Evolutionary conservation across 768 basidiomycete genomes (phyloP).

Genomic region (Ramaria sp.): DNA sequence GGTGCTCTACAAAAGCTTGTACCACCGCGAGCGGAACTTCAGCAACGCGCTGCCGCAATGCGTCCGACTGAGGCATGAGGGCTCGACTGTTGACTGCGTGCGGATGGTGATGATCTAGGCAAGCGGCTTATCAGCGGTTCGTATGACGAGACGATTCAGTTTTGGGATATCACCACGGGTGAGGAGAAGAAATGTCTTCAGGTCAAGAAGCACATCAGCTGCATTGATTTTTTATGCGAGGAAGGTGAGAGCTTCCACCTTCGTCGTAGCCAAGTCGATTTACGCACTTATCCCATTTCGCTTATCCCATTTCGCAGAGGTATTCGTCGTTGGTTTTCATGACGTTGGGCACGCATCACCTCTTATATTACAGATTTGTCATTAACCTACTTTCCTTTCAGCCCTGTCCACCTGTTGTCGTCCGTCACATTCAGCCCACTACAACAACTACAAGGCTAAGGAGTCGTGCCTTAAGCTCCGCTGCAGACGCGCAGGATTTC

Average conservation of each 20-base stretch:
- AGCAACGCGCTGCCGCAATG: constrained; percentile 61
- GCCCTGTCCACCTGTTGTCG: constrained; percentile 82
- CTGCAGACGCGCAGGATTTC: too few species aligned
- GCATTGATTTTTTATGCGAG: constrained; percentile 76
- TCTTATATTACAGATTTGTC: neutral
- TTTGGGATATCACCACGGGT: constrained; percentile 74
- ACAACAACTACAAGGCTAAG: constrained; percentile 57
- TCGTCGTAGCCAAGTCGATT: too few species aligned
- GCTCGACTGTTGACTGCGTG: constrained; percentile 36
- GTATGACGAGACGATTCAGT: constrained; percentile 85
- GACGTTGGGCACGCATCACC: constrained; percentile 62
- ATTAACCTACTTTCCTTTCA: constrained; percentile 18
- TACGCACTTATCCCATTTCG: too few species aligned
- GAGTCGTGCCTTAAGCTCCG: neutral
- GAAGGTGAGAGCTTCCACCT: constrained; percentile 38
- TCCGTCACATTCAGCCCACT: constrained; percentile 75
- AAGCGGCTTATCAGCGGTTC: constrained; percentile 81
- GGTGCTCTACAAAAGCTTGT: constrained; percentile 67
- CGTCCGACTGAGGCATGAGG: constrained; percentile 62
- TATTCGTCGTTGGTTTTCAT: constrained; percentile 87
- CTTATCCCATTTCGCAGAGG: constrained; percentile 35
- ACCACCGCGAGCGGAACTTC: constrained; percentile 83
- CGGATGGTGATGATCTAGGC: constrained; percentile 23
- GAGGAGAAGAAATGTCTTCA: constrained; percentile 64
- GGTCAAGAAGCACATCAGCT: constrained; percentile 85